phyloP scores from a whole-genome alignment of 768 basidiomycete genomes.

The Krasilnikovozyma curviuscula region DNA sequence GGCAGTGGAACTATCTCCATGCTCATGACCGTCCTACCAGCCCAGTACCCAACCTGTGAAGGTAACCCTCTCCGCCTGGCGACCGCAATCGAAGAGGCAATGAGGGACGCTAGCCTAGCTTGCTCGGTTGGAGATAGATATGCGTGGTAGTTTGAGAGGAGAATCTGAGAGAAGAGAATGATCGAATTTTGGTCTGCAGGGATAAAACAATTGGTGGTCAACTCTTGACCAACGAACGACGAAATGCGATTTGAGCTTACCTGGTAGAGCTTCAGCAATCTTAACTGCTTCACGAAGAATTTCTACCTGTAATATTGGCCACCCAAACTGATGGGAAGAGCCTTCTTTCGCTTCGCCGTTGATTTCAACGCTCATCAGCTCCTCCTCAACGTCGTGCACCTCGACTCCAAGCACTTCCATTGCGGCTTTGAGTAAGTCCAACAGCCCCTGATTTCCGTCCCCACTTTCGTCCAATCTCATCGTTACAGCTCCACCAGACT shows the following conservation, averaged over 20 bases:
- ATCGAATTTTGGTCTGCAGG: conserved; percentile 58
- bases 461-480: conserved; percentile 52
- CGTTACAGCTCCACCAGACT: conserved; percentile 41
- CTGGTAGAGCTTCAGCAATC: conserved; percentile 76
- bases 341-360: background rate
- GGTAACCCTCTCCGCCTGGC: conserved; percentile 59
- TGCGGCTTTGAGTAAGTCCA: conserved; percentile 22
- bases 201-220: background rate
- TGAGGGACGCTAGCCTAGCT: conserved; percentile 51
- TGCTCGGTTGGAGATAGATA: conserved; percentile 61
- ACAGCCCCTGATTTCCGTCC: conserved; percentile 64
- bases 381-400: conserved; percentile 24
- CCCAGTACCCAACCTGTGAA: conserved; percentile 56
- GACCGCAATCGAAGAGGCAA: conserved; percentile 49
- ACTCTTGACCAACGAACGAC: background rate
- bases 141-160: conserved; percentile 50
- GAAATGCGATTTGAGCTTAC: conserved; percentile 29
- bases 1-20: conserved; percentile 54
- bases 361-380: background rate
- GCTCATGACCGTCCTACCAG: conserved; percentile 51
- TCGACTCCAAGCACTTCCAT: conserved; percentile 37
- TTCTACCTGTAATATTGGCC: conserved; percentile 87
- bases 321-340: conserved; percentile 44
- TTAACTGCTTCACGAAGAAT: conserved; percentile 82
- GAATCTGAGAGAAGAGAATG: conserved; percentile 73